Conservation (phyloP, 768 basidiomycete species). For the Hygrophorus russula region DNA sequence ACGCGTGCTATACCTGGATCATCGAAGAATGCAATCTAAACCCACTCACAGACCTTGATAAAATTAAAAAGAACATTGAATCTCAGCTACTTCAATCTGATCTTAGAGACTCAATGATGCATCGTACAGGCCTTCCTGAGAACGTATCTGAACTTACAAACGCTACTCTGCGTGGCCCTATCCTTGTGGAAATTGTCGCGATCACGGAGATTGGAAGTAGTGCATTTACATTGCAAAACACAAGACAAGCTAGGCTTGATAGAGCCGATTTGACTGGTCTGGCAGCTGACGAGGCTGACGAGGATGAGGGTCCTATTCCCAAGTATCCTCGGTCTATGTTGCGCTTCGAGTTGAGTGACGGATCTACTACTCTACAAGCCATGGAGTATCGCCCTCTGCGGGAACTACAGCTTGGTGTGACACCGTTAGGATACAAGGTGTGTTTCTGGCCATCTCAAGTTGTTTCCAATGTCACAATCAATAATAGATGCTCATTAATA, state of each 20-base stretch:
- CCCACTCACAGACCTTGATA: constrained; percentile 33
- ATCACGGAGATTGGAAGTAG: constrained; percentile 82
- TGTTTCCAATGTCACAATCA: too few relatives aligned
- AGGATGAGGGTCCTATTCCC: constrained; percentile 55
- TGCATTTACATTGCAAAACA: constrained; percentile 70
- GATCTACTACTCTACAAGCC: constrained; percentile 52
- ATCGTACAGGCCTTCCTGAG: constrained; percentile 55
- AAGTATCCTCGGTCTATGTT: constrained; percentile 78
- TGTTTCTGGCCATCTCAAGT: constrained; percentile 4
- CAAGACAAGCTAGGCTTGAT: constrained; percentile 23
- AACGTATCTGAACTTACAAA: constrained; percentile 27
- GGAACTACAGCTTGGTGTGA: constrained; percentile 59
- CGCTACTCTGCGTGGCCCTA: constrained; percentile 25
- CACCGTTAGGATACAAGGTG: constrained; percentile 80
- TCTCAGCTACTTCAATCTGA: constrained; percentile 63
- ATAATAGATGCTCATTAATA: constrained; percentile 59
- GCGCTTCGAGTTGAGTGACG: constrained; percentile 67
- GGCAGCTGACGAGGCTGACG: constrained; percentile 31
- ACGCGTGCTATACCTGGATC: constrained; percentile 62
- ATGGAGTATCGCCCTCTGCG: constrained; percentile 69
- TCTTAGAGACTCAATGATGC: constrained; percentile 59
- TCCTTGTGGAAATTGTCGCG: constrained; percentile 65
- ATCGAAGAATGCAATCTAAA: constrained; percentile 33
- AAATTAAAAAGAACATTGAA: constrained; percentile 46
- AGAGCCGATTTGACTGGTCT: constrained; percentile 23